phyloP scores from a whole-genome alignment of 306 rosid species.

The Cicer judaicum region DNA sequence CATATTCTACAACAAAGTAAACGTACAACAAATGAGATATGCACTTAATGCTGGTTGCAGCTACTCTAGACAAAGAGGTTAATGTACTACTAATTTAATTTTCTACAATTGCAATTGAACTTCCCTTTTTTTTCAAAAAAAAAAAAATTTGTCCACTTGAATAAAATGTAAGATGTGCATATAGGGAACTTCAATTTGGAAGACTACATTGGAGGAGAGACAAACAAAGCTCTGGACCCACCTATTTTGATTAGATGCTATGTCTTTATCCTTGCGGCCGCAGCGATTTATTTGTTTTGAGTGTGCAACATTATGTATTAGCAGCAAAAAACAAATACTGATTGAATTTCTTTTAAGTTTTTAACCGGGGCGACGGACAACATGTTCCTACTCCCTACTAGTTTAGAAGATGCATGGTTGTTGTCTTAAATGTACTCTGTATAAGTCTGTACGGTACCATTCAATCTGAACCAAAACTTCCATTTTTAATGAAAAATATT shows the following conservation, averaged over 20 bases:
- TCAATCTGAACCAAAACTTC: slow-evolving; percentile 15
- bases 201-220: slow-evolving; percentile 54
- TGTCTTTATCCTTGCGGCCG: slow-evolving; percentile 1
- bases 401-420: not conserved
- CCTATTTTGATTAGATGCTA: slow-evolving; percentile 29
- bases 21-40: slow-evolving; percentile 57
- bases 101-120: not conserved
- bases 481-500: slow-evolving; percentile 20
- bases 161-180: slow-evolving; percentile 14
- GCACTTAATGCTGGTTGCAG: slow-evolving; percentile 68
- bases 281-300: slow-evolving; percentile 5
- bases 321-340: slow-evolving; percentile 15
- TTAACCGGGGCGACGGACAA: not conserved
- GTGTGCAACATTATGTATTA: not conserved
- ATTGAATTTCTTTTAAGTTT: not conserved
- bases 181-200: slow-evolving; percentile 74
- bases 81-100: not conserved
- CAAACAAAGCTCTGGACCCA: slow-evolving; percentile 45
- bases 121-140: too few relatives aligned
- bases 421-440: slow-evolving; percentile 6
- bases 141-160: not conserved
- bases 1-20: slow-evolving; percentile 66
- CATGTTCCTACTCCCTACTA: slow-evolving; percentile 16
- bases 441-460: not conserved
- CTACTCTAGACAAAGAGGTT: slow-evolving; percentile 60